A percentile compares a stretch with the other conserved stretches of the same genome.
These are phyloP conservation scores for Leavenworthia alabamica DNA, from an alignment of 345 rosid species.

Conservation along the genomic window DNA sequence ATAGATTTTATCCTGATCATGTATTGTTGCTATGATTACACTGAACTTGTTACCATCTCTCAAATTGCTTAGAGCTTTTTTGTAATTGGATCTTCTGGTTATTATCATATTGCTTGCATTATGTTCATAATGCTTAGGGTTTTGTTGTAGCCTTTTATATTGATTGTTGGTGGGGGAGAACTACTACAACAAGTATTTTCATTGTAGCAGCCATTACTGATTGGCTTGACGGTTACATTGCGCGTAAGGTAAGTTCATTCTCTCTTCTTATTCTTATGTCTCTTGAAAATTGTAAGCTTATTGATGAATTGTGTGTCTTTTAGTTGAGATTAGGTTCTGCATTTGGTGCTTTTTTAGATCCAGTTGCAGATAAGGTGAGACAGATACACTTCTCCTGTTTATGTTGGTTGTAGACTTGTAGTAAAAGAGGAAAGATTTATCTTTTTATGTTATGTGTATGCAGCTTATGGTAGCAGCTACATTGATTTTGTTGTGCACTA, in stretches of 20 bases:
- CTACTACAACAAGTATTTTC: slow-evolving; percentile 85
- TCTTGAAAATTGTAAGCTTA: neutral
- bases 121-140: too few species aligned
- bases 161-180: slow-evolving; percentile 89
- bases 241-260: slow-evolving; percentile 56
- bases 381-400: neutral
- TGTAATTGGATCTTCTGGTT: neutral
- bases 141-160: slow-evolving; percentile 64
- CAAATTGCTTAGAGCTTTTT: neutral
- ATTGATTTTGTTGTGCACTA: slow-evolving; percentile 75
- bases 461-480: slow-evolving; percentile 99
- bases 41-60: neutral
- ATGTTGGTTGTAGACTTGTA: neutral
- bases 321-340: slow-evolving; percentile 85
- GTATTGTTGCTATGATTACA: neutral
- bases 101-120: neutral
- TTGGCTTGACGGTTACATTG: slow-evolving; percentile 99
- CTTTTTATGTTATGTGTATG: slow-evolving; percentile 14
- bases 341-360: slow-evolving; percentile 99
- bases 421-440: neutral
- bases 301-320: slow-evolving; percentile 22
- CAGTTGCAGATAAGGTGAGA: slow-evolving; percentile 92
- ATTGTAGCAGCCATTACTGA: slow-evolving; percentile 94
- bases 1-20: neutral
- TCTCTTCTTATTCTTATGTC: neutral